These are phyloP conservation scores for Thielaviopsis populi DNA, from an alignment of 2,329 filamentous ascomycete genomes.

Conservation along the genomic window DNA sequence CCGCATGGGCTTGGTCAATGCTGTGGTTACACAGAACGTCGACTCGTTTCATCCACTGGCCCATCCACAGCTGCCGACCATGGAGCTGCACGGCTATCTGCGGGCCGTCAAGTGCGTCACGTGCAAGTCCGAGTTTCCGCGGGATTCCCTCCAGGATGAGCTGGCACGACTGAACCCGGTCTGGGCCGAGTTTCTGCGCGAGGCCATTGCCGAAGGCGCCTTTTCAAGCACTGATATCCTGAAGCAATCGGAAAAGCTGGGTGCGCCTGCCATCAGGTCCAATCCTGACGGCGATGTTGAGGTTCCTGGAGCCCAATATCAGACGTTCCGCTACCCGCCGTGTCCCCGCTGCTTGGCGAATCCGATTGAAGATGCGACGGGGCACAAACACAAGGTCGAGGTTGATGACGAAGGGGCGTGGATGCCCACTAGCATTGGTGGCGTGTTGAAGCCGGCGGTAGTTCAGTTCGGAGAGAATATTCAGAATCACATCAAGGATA, in stretches of 20 bases:
- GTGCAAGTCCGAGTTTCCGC: constrained; percentile 56
- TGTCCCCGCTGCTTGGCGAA: constrained; percentile 66
- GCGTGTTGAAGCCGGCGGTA: constrained; percentile 81
- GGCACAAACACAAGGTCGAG: constrained; percentile 35
- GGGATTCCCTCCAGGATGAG: constrained; percentile 59
- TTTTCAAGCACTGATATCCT: constrained; percentile 9
- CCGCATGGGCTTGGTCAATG: constrained; percentile 53
- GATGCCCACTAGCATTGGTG: constrained; percentile 48
- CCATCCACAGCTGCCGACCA: constrained; percentile 57
- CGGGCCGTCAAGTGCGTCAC: constrained; percentile 66
- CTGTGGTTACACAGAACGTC: constrained; percentile 88
- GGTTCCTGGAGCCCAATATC: constrained; percentile 71
- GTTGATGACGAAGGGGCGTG: constrained; percentile 63
- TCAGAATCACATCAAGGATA: constrained; percentile 47
- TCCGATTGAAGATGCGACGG: neutral
- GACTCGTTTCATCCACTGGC: constrained; percentile 78
- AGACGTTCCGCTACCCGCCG: constrained; percentile 77
- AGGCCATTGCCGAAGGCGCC: constrained; percentile 48
- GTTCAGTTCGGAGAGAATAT: constrained; percentile 96
- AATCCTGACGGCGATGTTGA: constrained; percentile 96
- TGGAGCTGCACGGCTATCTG: constrained; percentile 87
- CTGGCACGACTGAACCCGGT: constrained; percentile 68
- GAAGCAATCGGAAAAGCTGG: constrained; percentile 50
- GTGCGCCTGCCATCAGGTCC: constrained; percentile 55
- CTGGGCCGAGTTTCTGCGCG: constrained; percentile 63